Evolutionary conservation across 495 filamentous ascomycete species (phyloP), one percentile per base, ranked within the genome.

Genomic region (Xylaria acuta): DNA sequence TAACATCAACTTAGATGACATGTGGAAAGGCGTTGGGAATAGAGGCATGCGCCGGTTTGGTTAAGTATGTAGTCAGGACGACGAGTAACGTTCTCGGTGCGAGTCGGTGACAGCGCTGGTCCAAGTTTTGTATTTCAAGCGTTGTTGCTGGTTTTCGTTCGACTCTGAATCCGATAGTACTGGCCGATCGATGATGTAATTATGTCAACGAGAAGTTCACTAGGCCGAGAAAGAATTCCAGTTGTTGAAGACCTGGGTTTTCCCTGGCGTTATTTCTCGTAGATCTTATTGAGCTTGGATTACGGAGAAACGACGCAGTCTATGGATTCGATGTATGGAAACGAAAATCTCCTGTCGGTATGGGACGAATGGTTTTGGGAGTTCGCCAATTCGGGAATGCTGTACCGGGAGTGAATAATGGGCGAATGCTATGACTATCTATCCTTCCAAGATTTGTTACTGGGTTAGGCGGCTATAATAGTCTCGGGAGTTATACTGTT

Each of bases 151-250:
- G 30, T 22, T 38, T 38, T 60, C 20, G 20, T 7, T 4, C 2
- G 58, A 38, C n/a, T 36, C 20, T 38, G 53, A 56, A 34, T 38
- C 38, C 32, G 34, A 60, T 36, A n/a, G 34, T 22, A 22, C 60
- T 4, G 49, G 30, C 34, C 4, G 49, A 49, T 67, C 64, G 47
- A 67, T 67, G 65, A 67, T 67, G 65, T 67, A 67, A 67, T 67
- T 38, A 56, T 56, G 34, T 38, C 12, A 51, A 41, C n/a, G 8
- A 51, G 22, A 66, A 7, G 27, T 7, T n/a, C 62, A 32, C 32
- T 22, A 2, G 18, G 25, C 49, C 32, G 30, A 53, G 32, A 51
- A 51, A 4, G 64, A 25, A 12, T 34, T 22, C 20, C 20, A 34
- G 5, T 9, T 32, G 40, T 14, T 1, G 40, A 65, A n/a, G 1